phyloP scores from a whole-genome alignment of 352 stramenopile genomes.

The Pseudoperonospora humuli region DNA sequence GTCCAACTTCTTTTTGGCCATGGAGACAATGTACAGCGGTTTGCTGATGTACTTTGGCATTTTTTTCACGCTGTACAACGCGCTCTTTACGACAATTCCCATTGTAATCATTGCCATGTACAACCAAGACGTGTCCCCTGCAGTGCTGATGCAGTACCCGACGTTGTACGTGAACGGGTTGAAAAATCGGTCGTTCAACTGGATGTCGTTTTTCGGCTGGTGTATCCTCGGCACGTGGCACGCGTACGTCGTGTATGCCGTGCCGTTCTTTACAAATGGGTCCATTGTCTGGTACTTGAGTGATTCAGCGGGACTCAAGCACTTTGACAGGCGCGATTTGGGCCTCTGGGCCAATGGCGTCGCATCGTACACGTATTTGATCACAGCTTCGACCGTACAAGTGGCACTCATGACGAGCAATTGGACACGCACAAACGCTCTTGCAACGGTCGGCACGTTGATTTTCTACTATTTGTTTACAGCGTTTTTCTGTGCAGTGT shows the following conservation, averaged over 20 bases:
- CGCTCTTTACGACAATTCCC: constrained; percentile 84
- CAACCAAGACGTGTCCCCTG: constrained; percentile 85
- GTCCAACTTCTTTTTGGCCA: constrained; percentile 80
- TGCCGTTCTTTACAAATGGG: constrained; percentile 80
- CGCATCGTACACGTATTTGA: constrained; percentile 81
- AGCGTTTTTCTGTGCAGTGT: constrained; percentile 74
- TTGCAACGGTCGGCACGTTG: constrained; percentile 71
- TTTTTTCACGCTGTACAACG: constrained; percentile 87
- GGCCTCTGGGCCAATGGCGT: constrained; percentile 77
- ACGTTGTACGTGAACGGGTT: constrained; percentile 84
- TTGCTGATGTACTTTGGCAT: constrained; percentile 87
- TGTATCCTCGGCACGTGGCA: constrained; percentile 81
- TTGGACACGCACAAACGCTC: constrained; percentile 67
- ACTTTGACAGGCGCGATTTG: constrained; percentile 63
- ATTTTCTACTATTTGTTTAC: constrained; percentile 86
- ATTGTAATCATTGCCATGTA: constrained; percentile 89
- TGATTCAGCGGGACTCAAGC: constrained; percentile 32
- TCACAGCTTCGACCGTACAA: constrained; percentile 79
- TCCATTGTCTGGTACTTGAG: constrained; percentile 83
- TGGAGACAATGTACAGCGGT: constrained; percentile 82
- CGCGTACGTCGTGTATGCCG: constrained; percentile 78
- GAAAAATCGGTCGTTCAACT: constrained; percentile 87
- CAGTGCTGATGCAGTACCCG: constrained; percentile 85
- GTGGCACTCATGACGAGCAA: constrained; percentile 86
- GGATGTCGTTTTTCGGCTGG: constrained; percentile 84